Conservation (phyloP, 495 filamentous ascomycete genomes). For the Pyrenula massariospora region DNA sequence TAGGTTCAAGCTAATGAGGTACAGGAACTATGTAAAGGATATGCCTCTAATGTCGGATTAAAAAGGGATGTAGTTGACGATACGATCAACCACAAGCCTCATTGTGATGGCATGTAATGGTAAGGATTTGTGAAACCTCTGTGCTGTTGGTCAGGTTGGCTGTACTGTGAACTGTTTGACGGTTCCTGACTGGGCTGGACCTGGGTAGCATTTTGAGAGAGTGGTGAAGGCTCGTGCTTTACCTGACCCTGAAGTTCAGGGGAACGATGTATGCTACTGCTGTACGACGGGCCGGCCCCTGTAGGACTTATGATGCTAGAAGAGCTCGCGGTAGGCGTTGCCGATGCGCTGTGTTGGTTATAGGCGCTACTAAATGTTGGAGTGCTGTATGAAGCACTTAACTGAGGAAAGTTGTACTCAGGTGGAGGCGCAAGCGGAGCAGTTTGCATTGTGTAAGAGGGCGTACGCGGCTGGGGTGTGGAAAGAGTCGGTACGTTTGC, state of each 20-base stretch:
- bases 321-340: background rate
- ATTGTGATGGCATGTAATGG: background rate
- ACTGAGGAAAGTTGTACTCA: background rate
- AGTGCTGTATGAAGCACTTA: background rate
- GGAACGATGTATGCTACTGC: background rate
- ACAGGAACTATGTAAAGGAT: background rate
- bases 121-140: conserved; percentile 9
- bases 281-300: background rate
- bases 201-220: background rate
- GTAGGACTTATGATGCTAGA: background rate
- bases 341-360: background rate
- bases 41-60: background rate
- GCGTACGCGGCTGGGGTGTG: background rate
- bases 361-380: background rate
- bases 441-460: background rate
- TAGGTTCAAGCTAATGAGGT: too few species aligned
- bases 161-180: conserved; percentile 14
- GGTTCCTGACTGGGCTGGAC: background rate
- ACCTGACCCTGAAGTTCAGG: background rate
- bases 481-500: background rate
- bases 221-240: background rate
- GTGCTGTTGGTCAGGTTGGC: conserved; percentile 24
- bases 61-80: background rate
- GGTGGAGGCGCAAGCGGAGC: background rate
- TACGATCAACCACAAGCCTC: background rate